These are phyloP conservation scores for Malassezia cuniculi DNA, from an alignment of 1,284 basidiomycete genomes.

Conservation along the genomic window DNA sequence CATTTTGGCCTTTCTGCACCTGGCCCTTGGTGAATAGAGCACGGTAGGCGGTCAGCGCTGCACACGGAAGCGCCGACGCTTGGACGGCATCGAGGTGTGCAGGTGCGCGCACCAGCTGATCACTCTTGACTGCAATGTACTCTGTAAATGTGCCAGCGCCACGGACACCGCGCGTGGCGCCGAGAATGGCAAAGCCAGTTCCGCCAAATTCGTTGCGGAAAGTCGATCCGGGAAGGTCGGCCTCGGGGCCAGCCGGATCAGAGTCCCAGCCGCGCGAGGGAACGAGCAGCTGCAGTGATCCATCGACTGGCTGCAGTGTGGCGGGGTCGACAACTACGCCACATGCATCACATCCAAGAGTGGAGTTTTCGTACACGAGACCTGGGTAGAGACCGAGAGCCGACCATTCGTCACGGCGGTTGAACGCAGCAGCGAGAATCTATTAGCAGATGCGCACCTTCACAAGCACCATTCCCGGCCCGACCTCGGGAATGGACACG, in stretches of 20 bases:
- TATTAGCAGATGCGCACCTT: conserved; percentile 11
- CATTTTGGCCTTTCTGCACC: conserved; percentile 56
- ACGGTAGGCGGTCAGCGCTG: conserved; percentile 71
- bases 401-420: conserved; percentile 66
- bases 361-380: conserved; percentile 53
- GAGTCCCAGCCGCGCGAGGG: conserved; percentile 63
- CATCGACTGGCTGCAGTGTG: conserved; percentile 4
- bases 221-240: conserved; percentile 25
- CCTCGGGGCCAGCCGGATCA: conserved; percentile 51
- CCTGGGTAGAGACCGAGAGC: conserved; percentile 59
- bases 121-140: conserved; percentile 60
- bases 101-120: conserved; percentile 59
- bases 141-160: conserved; percentile 59
- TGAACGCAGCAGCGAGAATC: conserved; percentile 57
- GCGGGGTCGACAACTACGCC: conserved; percentile 13
- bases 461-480: conserved; percentile 22
- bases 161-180: conserved; percentile 22
- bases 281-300: conserved; percentile 54
- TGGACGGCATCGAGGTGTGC: conserved; percentile 59
- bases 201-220: conserved; percentile 18
- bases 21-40: conserved; percentile 59
- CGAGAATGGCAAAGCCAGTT: conserved; percentile 35
- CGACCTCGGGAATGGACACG: conserved; percentile 18
- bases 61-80: conserved; percentile 63
- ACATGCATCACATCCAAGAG: conserved; percentile 60